Evolutionary conservation across 208 protist species (phyloP).

Genomic region (Angomonas deanei): DNA sequence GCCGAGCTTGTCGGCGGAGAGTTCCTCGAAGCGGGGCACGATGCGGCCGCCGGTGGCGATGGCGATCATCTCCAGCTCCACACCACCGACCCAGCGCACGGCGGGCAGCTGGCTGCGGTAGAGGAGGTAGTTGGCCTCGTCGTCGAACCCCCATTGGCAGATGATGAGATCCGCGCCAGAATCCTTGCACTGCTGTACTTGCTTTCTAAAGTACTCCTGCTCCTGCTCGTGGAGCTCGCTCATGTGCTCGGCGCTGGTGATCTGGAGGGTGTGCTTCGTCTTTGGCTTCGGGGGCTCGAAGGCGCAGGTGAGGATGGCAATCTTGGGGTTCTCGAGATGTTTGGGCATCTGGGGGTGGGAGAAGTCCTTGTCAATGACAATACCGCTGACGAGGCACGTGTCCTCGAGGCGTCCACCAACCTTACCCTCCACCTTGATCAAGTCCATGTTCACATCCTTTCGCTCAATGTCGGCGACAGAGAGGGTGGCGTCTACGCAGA

Average conservation of each 20-base stretch:
- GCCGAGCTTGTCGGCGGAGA: constrained; percentile 97
- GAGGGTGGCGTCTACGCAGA: constrained; percentile 98
- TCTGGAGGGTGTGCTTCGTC: constrained; percentile 99
- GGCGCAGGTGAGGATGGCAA: constrained; percentile 99
- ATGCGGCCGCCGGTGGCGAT: constrained; percentile 99
- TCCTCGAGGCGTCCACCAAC: constrained; percentile 97
- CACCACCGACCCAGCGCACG: constrained; percentile 99
- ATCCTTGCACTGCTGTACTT: constrained; percentile 93
- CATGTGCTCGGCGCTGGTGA: constrained; percentile 94
- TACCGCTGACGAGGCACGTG: constrained; percentile 96
- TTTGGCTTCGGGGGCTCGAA: constrained; percentile 99
- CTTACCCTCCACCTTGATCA: constrained; percentile 99
- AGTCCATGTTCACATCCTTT: constrained; percentile 99
- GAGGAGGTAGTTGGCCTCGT: constrained; percentile 99
- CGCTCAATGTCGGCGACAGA: constrained; percentile 98
- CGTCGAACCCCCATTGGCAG: constrained; percentile 99
- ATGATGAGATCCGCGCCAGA: constrained; percentile 97
- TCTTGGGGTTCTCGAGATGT: constrained; percentile 96
- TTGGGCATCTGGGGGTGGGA: constrained; percentile 97
- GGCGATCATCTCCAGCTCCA: constrained; percentile 99
- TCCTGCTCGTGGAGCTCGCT: constrained; percentile 95
- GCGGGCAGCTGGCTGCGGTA: constrained; percentile 98
- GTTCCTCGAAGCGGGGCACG: constrained; percentile 98
- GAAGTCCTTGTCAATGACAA: constrained; percentile 99
- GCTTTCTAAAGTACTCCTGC: constrained; percentile 97